These are phyloP conservation scores for Lantana camara DNA, from an alignment of 257 asterid genomes.

Conservation along the genomic window DNA sequence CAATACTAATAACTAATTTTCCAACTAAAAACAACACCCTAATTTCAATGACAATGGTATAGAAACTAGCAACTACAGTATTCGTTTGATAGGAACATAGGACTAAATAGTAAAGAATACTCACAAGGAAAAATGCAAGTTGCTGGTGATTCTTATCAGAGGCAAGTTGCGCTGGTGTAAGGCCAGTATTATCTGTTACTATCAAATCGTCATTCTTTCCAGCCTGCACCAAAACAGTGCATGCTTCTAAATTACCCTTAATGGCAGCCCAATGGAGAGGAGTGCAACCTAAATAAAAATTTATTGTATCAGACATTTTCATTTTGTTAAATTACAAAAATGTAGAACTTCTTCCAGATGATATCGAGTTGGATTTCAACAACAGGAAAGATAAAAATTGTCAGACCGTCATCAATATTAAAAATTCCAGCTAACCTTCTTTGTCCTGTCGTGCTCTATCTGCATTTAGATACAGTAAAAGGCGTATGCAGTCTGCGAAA, in stretches of 20 bases:
- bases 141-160: constrained; percentile 93
- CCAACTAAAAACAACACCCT: not conserved
- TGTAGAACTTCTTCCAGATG: constrained; percentile 10
- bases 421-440: constrained; percentile 60
- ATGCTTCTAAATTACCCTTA: constrained; percentile 94
- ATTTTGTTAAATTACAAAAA: constrained; percentile 21
- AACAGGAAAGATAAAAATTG: constrained; percentile 9
- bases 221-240: constrained; percentile 97
- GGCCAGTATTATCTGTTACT: constrained; percentile 84
- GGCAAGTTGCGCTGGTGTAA: constrained; percentile 98
- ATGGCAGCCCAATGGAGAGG: constrained; percentile 99
- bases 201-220: constrained; percentile 95
- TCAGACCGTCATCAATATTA: constrained; percentile 1
- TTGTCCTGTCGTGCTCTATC: constrained; percentile 92
- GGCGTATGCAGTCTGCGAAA: constrained; percentile 93
- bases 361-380: constrained; percentile 1
- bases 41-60: not conserved
- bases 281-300: constrained; percentile 73
- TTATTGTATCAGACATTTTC: constrained; percentile 18
- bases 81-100: not conserved
- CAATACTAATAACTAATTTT: not conserved
- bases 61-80: not conserved
- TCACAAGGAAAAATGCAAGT: constrained; percentile 98
- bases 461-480: constrained; percentile 87
- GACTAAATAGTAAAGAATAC: constrained; percentile 43